Base-by-base conservation (phyloP, 2,329 filamentous ascomycete species). In the Acarospora socialis region DNA sequence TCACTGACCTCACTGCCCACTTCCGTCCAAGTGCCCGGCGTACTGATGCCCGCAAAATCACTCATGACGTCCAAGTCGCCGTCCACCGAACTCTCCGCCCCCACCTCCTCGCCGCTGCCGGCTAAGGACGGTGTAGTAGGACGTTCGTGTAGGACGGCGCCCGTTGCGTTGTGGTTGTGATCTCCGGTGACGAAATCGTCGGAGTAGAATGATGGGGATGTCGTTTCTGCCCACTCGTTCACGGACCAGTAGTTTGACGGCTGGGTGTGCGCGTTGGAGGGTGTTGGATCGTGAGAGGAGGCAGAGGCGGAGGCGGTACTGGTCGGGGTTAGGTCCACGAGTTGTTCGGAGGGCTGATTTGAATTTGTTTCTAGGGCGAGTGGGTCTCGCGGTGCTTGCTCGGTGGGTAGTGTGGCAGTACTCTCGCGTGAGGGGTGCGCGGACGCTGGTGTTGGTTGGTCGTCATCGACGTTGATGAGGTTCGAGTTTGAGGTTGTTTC, bases 311-410 rank as follows among this genome's bases (percentile, higher is more conserved):
- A 24, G 45, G 53, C 4, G 53, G 52, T 28, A 42, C 48, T 40
- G 5, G 55, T 61, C 16, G 61, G 60, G 3, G 60, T 64, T 7
- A 62, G 50, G 36, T 62, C 55, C 28, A 59, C 41, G 5, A 59
- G 43, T 18, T 54, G 56, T 33, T 60, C 57, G 2, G 59, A 60
- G 13, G 53, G 52, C 33, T 58, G 54, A 28, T 46, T 52, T 4
- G 57, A 55, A 5, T 14, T 9, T 16, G 20, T 28, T 17, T 22
- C 23, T 28, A 25, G 17, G n/a, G 18, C 20, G 7, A 16, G 30
- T 32, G 19, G n/a, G n/a, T n/a, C n/a, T n/a, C n/a, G n/a, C n/a
- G n/a, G n/a, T n/a, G n/a, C n/a, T n/a, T n/a, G n/a, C n/a, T n/a
- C n/a, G n/a, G 36, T 28, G 8, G 32, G 23, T 13, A 30, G 30